A percentile compares a stretch with the other conserved stretches of the same genome.
Conservation (phyloP, 2,329 filamentous ascomycete species). For the Annulohypoxylon truncatum region DNA sequence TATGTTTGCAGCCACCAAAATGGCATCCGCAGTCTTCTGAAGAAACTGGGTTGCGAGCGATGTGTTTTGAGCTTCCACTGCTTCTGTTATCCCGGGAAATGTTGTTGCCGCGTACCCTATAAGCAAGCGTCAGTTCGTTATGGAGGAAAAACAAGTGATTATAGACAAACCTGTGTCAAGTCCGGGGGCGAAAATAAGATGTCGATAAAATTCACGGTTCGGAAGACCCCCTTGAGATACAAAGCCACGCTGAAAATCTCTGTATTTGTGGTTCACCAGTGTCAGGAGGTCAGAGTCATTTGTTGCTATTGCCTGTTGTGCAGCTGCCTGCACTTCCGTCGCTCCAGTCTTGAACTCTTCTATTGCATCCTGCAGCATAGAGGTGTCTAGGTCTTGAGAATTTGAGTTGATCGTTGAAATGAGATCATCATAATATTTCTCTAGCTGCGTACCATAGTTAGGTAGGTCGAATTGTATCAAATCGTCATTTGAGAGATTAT, state of each 20-base stretch:
- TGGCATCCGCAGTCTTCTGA: constrained; percentile 46
- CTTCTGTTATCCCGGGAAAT: constrained; percentile 49
- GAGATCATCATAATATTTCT: constrained; percentile 54
- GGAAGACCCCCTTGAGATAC: constrained; percentile 61
- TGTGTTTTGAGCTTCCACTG: constrained; percentile 42
- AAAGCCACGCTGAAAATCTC: constrained; percentile 62
- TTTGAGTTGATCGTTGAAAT: constrained; percentile 49
- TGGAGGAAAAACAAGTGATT: background rate
- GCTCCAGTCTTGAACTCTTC: constrained; percentile 52
- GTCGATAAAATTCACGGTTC: constrained; percentile 58
- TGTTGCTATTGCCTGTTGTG: constrained; percentile 46
- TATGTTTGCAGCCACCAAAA: constrained; percentile 44
- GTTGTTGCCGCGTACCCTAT: constrained; percentile 49
- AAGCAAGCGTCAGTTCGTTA: background rate
- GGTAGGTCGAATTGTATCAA: constrained; percentile 55
- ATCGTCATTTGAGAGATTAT: constrained; percentile 54
- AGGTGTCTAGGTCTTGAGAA: constrained; percentile 53
- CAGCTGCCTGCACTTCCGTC: constrained; percentile 50
- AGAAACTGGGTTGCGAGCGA: constrained; percentile 47
- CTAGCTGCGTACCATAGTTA: constrained; percentile 56
- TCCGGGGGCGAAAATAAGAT: constrained; percentile 61
- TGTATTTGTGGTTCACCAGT: constrained; percentile 59
- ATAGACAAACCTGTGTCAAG: constrained; percentile 57
- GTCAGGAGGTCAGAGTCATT: constrained; percentile 49
- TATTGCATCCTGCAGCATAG: constrained; percentile 54